Conservation (phyloP, 1,284 basidiomycete species). For the Malassezia nana region DNA sequence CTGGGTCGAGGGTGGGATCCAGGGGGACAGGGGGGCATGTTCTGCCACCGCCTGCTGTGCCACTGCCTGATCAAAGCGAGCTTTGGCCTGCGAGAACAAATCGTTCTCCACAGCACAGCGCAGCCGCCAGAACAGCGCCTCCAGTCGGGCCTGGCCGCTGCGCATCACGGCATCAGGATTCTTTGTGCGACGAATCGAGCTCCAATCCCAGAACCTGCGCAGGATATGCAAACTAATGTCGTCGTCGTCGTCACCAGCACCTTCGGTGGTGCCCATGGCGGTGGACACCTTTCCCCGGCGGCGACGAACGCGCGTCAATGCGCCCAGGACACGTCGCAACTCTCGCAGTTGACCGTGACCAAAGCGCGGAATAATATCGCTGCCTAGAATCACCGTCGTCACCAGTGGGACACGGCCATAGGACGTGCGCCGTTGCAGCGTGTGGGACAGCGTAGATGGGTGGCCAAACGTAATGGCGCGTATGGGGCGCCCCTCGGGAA, state of each 20-base stretch:
- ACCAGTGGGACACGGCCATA: constrained; percentile 39
- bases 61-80: constrained; percentile 20
- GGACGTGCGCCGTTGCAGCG: constrained; percentile 28
- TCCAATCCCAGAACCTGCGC: constrained; percentile 41
- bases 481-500: constrained; percentile 35
- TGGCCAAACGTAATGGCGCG: constrained; percentile 44
- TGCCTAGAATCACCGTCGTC: constrained; percentile 33
- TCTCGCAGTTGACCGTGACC: constrained; percentile 45
- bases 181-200: constrained; percentile 22
- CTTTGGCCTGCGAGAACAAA: constrained; percentile 38
- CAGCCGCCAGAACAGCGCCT: constrained; percentile 39
- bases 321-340: constrained; percentile 43
- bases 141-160: constrained; percentile 32
- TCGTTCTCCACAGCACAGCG: constrained; percentile 44
- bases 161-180: constrained; percentile 34
- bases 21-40: constrained; percentile 31
- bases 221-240: constrained; percentile 36
- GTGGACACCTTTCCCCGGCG: constrained; percentile 22
- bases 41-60: constrained; percentile 2
- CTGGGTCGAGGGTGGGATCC: constrained; percentile 31
- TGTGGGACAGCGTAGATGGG: constrained; percentile 39
- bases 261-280: background rate
- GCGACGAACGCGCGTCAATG: constrained; percentile 38
- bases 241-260: background rate
- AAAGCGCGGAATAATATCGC: constrained; percentile 41